These are phyloP conservation scores for Ophiorrhiza pumila DNA, from an alignment of 257 asterid species.

Conservation along the genomic window DNA sequence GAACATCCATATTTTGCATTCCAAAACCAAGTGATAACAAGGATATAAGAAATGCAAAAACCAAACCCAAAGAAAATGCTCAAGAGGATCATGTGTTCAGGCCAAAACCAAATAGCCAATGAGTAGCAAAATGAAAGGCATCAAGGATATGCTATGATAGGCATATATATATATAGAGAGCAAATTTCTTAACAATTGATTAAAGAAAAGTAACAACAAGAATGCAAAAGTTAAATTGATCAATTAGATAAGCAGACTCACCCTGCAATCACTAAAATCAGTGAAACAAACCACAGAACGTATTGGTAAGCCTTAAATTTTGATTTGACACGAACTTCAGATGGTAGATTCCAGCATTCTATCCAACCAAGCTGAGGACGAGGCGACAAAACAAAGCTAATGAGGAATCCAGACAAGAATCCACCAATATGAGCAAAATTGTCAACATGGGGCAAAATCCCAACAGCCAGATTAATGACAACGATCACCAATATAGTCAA, in stretches of 20 bases:
- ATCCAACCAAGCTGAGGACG: slow-evolving; percentile 93
- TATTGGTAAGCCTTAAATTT: slow-evolving; percentile 74
- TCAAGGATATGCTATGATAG: not conserved
- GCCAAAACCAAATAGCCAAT: not conserved
- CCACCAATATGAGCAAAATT: slow-evolving; percentile 95
- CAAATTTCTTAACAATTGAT: not conserved
- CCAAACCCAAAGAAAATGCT: not conserved
- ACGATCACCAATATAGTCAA: slow-evolving; percentile 63
- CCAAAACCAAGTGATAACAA: not conserved
- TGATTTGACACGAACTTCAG: slow-evolving; percentile 47
- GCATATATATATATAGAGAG: not conserved
- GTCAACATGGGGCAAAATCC: slow-evolving; percentile 81
- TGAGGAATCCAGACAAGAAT: slow-evolving; percentile 73
- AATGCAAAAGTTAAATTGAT: too few species aligned
- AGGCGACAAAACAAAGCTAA: slow-evolving; percentile 73
- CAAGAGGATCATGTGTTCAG: not conserved
- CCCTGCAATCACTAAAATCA: slow-evolving; percentile 62
- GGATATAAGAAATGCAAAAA: not conserved
- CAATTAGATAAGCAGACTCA: slow-evolving; percentile 19
- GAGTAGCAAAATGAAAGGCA: not conserved
- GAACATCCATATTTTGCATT: not conserved
- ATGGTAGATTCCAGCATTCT: slow-evolving; percentile 51
- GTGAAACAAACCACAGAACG: slow-evolving; percentile 51
- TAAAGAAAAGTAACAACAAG: not conserved
- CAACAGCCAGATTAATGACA: slow-evolving; percentile 63